phyloP scores from a whole-genome alignment of 2,329 filamentous ascomycete species.

The Pseudocercospora fuligena region DNA sequence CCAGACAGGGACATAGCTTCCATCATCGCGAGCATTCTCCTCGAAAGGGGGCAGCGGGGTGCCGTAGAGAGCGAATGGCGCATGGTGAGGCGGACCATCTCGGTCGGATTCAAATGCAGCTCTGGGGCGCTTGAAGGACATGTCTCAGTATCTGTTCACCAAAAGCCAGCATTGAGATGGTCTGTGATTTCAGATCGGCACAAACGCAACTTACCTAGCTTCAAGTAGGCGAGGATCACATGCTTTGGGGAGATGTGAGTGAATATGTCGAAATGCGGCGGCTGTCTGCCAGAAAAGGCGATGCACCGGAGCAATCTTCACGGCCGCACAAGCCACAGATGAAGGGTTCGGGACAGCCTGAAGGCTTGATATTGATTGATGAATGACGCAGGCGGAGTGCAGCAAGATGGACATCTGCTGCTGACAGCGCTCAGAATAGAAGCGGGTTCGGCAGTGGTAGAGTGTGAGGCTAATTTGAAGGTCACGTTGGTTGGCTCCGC shows the following conservation, averaged over 20 bases:
- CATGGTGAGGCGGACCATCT: slow-evolving; percentile 56
- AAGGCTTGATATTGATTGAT: background rate
- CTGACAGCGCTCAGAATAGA: background rate
- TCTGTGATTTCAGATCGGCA: slow-evolving; percentile 7
- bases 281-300: background rate
- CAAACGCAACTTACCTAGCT: slow-evolving; percentile 25
- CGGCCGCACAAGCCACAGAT: background rate
- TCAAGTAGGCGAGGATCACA: slow-evolving; percentile 11
- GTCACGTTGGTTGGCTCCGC: no score
- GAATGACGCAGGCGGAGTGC: no score
- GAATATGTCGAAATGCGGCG: background rate
- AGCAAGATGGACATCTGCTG: background rate
- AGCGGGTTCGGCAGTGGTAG: background rate
- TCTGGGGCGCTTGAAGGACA: slow-evolving; percentile 81
- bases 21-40: slow-evolving; percentile 79
- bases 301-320: background rate
- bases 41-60: slow-evolving; percentile 82
- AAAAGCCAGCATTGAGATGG: slow-evolving; percentile 36
- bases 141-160: slow-evolving; percentile 46
- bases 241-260: slow-evolving; percentile 9
- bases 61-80: slow-evolving; percentile 79
- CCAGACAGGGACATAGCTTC: slow-evolving; percentile 92
- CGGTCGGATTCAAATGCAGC: slow-evolving; percentile 77
- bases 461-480: background rate
- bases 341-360: background rate